These are phyloP conservation scores for Papiliotrema nemorosa DNA, from an alignment of 1,284 basidiomycete genomes.

Conservation along the genomic window DNA sequence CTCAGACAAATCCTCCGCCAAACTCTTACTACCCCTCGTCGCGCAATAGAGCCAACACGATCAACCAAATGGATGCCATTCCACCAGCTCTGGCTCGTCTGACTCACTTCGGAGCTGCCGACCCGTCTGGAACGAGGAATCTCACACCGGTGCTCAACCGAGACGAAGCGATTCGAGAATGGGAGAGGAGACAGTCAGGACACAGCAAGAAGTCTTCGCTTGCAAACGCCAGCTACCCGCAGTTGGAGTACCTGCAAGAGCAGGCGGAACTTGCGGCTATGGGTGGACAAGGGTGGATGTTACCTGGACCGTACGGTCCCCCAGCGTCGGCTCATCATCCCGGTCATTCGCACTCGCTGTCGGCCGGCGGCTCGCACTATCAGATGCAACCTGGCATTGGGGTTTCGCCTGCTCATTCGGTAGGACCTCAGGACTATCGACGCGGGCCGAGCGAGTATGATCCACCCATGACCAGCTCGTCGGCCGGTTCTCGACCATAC, in stretches of 20 bases:
- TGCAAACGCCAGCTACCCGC: constrained; percentile 66
- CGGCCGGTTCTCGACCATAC: constrained; percentile 16
- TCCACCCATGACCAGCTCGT: constrained; percentile 15
- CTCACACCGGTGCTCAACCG: constrained; percentile 83
- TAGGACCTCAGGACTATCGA: constrained; percentile 17
- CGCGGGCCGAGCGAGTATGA: constrained; percentile 34
- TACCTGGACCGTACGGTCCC: constrained; percentile 36
- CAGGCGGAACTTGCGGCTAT: constrained; percentile 76
- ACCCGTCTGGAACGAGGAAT: constrained; percentile 65
- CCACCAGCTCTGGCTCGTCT: constrained; percentile 85
- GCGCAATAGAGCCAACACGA: constrained; percentile 75
- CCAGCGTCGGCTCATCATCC: constrained; percentile 8
- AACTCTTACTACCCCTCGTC: constrained; percentile 66
- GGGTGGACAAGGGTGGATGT: constrained; percentile 35
- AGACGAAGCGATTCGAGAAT: constrained; percentile 84
- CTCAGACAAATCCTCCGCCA: constrained; percentile 44
- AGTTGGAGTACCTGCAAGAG: constrained; percentile 83
- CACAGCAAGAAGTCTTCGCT: constrained; percentile 36
- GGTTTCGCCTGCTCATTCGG: constrained; percentile 18
- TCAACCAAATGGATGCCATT: constrained; percentile 77
- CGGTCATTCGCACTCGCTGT: constrained; percentile 12
- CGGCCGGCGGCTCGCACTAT: constrained; percentile 24
- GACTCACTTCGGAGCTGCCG: constrained; percentile 77
- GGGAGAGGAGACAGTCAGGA: constrained; percentile 63
- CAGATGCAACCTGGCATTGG: constrained; percentile 45